phyloP scores from a whole-genome alignment of 495 filamentous ascomycete genomes.

The Penicillium psychrofluorescens region DNA sequence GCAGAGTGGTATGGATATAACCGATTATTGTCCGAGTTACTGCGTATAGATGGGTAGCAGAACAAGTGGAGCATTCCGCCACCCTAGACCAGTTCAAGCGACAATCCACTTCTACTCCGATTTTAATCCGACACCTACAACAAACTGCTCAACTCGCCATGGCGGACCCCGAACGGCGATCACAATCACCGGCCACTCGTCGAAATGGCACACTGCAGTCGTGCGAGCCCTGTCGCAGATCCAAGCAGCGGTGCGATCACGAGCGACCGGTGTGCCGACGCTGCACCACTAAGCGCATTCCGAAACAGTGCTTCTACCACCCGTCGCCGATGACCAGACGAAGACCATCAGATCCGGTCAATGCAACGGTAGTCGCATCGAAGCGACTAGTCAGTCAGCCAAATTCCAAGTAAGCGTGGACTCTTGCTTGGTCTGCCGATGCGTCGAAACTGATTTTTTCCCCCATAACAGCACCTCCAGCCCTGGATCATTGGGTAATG shows the following conservation, averaged over 20 bases:
- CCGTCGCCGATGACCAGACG: constrained; percentile 38
- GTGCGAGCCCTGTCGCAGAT: constrained; percentile 47
- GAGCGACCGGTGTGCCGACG: constrained; percentile 28
- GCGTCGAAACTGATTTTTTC: background rate
- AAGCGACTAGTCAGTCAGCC: constrained; percentile 14
- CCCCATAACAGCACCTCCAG: constrained; percentile 17
- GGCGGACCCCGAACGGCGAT: constrained; percentile 15
- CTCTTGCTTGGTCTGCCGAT: background rate
- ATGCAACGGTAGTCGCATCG: constrained; percentile 3
- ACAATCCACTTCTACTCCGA: no score
- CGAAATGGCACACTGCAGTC: constrained; percentile 43
- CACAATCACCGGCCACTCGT: constrained; percentile 21
- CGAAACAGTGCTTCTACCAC: constrained; percentile 33
- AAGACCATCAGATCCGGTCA: constrained; percentile 8
- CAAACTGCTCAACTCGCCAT: constrained; percentile 1
- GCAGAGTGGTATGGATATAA: no score
- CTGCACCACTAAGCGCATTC: constrained; percentile 28
- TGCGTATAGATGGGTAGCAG: no score
- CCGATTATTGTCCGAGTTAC: no score
- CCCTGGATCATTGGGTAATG: constrained; percentile 16
- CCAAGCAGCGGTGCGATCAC: constrained; percentile 46
- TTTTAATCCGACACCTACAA: no score
- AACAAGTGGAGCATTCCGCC: no score
- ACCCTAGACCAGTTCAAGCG: no score
- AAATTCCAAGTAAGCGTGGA: constrained; percentile 17